Conservation (phyloP, 495 filamentous ascomycete genomes). For the Elaphomyces granulatus region DNA sequence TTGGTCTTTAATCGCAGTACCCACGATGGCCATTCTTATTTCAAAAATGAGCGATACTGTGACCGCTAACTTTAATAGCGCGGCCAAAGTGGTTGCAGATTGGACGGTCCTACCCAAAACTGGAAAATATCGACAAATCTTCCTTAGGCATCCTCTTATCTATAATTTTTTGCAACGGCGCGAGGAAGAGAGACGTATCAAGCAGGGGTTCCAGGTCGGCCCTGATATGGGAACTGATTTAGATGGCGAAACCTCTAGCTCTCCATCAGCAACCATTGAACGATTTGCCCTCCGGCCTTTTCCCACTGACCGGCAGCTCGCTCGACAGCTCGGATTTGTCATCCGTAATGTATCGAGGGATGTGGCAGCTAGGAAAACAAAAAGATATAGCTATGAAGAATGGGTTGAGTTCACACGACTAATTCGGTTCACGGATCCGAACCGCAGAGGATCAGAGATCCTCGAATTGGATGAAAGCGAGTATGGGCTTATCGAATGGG, state of each 20-base stretch:
- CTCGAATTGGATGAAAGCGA: constrained; percentile 35
- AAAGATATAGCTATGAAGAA: constrained; percentile 45
- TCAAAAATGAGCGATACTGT: constrained; percentile 50
- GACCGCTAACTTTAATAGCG: constrained; percentile 40
- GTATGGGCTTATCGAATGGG: constrained; percentile 45
- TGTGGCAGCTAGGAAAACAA: constrained; percentile 22
- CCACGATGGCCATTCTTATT: constrained; percentile 54
- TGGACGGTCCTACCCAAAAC: constrained; percentile 43
- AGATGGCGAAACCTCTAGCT: background rate
- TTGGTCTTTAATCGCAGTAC: constrained; percentile 56
- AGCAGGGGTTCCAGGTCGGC: constrained; percentile 33
- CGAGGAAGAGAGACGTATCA: constrained; percentile 29
- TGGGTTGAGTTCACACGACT: constrained; percentile 48
- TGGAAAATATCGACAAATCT: constrained; percentile 30
- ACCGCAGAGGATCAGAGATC: background rate
- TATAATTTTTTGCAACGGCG: constrained; percentile 21
- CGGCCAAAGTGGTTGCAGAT: constrained; percentile 38
- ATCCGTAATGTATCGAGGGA: constrained; percentile 38
- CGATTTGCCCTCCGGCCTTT: constrained; percentile 26
- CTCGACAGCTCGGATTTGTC: constrained; percentile 37
- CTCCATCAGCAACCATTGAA: constrained; percentile 26
- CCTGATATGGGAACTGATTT: background rate
- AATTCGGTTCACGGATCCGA: constrained; percentile 41
- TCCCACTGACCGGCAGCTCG: constrained; percentile 26
- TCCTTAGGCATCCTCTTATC: constrained; percentile 30